Evolutionary conservation across 306 rosid genomes (phyloP).

Genomic region (Heteromeles arbutifolia): DNA sequence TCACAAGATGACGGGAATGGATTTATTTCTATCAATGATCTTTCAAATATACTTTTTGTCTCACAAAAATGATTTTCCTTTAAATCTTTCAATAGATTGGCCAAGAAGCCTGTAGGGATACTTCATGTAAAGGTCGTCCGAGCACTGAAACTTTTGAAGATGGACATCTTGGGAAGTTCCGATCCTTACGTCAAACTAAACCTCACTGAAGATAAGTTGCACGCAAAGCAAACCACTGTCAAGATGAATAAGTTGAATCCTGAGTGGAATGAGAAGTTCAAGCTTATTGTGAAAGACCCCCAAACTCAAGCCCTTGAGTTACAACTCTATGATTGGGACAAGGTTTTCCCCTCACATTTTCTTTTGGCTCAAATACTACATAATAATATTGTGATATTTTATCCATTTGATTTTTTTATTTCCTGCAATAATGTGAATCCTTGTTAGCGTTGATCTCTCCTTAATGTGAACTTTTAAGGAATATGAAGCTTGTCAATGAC

Average conservation of each 20-base stretch:
- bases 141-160: slow-evolving; percentile 67
- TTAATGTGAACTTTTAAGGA: not conserved
- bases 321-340: slow-evolving; percentile 94
- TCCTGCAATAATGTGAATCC: not conserved
- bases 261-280: slow-evolving; percentile 90
- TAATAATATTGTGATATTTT: not conserved
- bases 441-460: not conserved
- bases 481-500: not conserved
- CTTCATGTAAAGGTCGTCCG: slow-evolving; percentile 83
- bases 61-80: not conserved
- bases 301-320: slow-evolving; percentile 76
- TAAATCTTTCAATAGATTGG: slow-evolving; percentile 33
- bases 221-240: slow-evolving; percentile 67
- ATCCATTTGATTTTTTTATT: not conserved
- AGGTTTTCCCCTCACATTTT: slow-evolving; percentile 34
- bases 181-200: slow-evolving; percentile 88
- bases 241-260: slow-evolving; percentile 83
- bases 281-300: slow-evolving; percentile 77
- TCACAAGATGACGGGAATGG: not conserved
- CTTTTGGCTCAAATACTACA: not conserved
- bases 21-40: not conserved
- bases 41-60: not conserved
- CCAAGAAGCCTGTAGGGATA: slow-evolving; percentile 88
- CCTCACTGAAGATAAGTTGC: slow-evolving; percentile 65
- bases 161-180: slow-evolving; percentile 80